Conservation (phyloP, 2,329 filamentous ascomycete genomes). For the Neocucurbitaria cava region DNA sequence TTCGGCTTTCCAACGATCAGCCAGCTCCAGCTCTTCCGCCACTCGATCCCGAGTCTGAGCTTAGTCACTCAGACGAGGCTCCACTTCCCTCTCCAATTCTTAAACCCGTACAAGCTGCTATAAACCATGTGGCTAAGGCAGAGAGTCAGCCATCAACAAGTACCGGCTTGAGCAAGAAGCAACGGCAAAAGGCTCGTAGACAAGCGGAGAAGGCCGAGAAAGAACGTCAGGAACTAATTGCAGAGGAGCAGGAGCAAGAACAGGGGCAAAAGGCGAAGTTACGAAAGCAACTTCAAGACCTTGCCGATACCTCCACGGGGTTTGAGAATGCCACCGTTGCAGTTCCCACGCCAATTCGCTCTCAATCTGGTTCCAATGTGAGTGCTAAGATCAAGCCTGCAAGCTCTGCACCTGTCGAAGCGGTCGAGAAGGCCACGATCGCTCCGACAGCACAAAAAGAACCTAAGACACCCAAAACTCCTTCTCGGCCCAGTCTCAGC, state of each 20-base stretch:
- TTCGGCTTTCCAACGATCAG: slow-evolving; percentile 45
- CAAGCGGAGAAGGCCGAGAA: slow-evolving; percentile 36
- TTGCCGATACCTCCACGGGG: not conserved
- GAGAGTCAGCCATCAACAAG: slow-evolving; percentile 2
- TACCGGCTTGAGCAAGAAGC: slow-evolving; percentile 29
- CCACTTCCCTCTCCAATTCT: slow-evolving; percentile 27
- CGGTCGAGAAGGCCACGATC: not conserved
- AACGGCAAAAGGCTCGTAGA: slow-evolving; percentile 35
- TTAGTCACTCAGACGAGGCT: slow-evolving; percentile 55
- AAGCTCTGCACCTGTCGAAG: slow-evolving; percentile 13
- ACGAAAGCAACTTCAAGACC: slow-evolving; percentile 1
- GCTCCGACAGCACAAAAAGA: slow-evolving; percentile 11
- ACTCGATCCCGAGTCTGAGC: slow-evolving; percentile 35
- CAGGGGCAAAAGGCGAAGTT: slow-evolving; percentile 4
- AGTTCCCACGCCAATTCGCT: slow-evolving; percentile 8
- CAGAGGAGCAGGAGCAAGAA: slow-evolving; percentile 13
- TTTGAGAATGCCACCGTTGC: not conserved
- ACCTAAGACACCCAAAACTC: slow-evolving; percentile 18
- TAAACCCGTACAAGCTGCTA: not conserved
- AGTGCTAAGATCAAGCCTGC: slow-evolving; percentile 35
- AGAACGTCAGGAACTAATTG: slow-evolving; percentile 15
- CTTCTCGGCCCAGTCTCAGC: slow-evolving; percentile 10
- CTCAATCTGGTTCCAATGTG: slow-evolving; percentile 35
- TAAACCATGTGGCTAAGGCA: not conserved
- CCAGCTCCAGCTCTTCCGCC: slow-evolving; percentile 28